Conservation (phyloP, 306 rosid species). For the Fragaria vesca region DNA sequence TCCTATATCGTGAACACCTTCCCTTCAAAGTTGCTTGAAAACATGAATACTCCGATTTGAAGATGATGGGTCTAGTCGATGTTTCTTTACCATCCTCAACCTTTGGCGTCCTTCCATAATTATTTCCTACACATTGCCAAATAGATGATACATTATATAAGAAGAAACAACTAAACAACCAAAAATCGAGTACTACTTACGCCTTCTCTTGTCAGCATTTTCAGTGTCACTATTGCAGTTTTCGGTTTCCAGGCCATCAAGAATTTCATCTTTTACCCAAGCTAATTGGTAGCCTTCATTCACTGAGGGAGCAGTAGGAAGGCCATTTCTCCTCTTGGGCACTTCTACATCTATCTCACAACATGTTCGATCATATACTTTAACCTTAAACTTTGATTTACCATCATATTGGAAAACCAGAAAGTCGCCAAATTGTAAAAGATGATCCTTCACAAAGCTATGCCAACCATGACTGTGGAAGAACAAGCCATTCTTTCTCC, state of each 20-base stretch:
- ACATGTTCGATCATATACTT: constrained; percentile 60
- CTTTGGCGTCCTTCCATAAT: neutral
- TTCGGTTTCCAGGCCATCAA: constrained; percentile 3
- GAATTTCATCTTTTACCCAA: constrained; percentile 2
- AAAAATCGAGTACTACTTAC: neutral
- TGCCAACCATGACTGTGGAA: constrained; percentile 65
- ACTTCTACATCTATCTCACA: constrained; percentile 75
- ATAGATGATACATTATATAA: neutral
- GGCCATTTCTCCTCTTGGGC: constrained; percentile 32
- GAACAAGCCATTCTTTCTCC: constrained; percentile 53
- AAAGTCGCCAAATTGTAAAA: constrained; percentile 63
- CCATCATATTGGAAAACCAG: constrained; percentile 72
- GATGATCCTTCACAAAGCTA: constrained; percentile 62
- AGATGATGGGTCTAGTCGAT: neutral
- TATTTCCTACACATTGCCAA: neutral
- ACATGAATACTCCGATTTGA: constrained; percentile 13
- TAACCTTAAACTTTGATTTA: constrained; percentile 55
- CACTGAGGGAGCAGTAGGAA: constrained; percentile 3
- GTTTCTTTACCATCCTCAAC: neutral
- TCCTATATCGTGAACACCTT: neutral
- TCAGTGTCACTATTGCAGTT: neutral
- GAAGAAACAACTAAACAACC: neutral
- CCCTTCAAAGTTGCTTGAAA: neutral
- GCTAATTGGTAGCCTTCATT: neutral
- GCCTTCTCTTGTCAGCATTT: neutral